These are phyloP conservation scores for Penicillium sp. DNA, from an alignment of 2,329 filamentous ascomycete genomes.

Conservation along the genomic window DNA sequence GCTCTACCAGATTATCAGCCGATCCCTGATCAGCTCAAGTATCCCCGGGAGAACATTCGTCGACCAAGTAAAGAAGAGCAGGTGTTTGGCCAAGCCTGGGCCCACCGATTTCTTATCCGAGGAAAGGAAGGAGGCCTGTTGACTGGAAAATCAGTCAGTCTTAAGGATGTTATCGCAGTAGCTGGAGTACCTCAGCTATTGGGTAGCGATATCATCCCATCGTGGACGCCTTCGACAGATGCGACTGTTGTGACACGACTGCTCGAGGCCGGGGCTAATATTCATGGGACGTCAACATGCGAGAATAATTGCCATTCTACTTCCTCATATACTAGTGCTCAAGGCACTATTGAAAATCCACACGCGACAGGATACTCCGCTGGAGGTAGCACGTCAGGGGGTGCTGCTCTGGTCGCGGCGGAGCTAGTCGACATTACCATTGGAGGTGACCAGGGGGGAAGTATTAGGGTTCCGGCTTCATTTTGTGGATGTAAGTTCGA, in stretches of 20 bases:
- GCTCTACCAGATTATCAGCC: constrained; percentile 51
- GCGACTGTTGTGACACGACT: constrained; percentile 55
- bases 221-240: constrained; percentile 55
- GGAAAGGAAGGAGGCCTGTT: constrained; percentile 32
- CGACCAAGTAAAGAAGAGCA: constrained; percentile 44
- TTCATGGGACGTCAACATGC: constrained; percentile 54
- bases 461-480: constrained; percentile 42
- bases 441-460: constrained; percentile 36
- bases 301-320: constrained; percentile 52
- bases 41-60: constrained; percentile 49
- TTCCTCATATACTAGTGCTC: constrained; percentile 30
- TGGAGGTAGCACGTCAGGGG: constrained; percentile 31
- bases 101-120: constrained; percentile 51
- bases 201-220: constrained; percentile 52
- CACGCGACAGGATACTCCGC: constrained; percentile 29
- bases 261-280: constrained; percentile 52
- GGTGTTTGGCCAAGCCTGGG: constrained; percentile 52
- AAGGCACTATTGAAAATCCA: constrained; percentile 30
- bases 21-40: constrained; percentile 41
- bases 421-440: constrained; percentile 31
- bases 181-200: constrained; percentile 56
- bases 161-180: constrained; percentile 59
- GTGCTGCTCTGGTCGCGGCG: constrained; percentile 27
- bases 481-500: constrained; percentile 38
- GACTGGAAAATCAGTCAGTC: constrained; percentile 49